Conservation (phyloP, 2,329 filamentous ascomycete species). For the Ophiostoma perfectum region DNA sequence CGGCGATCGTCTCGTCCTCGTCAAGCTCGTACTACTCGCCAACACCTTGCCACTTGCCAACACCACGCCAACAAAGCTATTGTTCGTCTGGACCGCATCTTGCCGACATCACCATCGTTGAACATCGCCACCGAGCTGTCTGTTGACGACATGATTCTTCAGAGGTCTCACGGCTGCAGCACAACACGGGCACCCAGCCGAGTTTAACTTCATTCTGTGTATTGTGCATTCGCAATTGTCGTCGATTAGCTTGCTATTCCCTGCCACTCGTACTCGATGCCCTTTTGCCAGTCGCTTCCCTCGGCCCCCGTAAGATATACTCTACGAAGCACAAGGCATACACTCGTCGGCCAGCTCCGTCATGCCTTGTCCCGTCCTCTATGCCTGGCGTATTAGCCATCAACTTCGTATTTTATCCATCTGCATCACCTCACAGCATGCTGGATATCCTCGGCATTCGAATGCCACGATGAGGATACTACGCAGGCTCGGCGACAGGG, state of each 20-base stretch:
- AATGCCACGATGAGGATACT: neutral
- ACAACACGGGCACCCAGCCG: neutral
- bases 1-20: neutral
- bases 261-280: neutral
- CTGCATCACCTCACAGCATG: neutral
- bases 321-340: no score
- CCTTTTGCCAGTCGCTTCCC: no score
- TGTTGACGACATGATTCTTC: neutral
- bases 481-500: slow-evolving; percentile 2
- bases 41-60: neutral
- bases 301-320: no score
- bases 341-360: no score
- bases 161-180: neutral
- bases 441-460: neutral
- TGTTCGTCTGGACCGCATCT: neutral
- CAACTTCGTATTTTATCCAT: neutral
- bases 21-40: neutral
- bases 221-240: neutral
- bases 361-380: neutral
- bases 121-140: neutral
- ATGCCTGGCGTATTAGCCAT: neutral
- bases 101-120: neutral
- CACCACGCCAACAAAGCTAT: neutral
- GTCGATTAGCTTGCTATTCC: neutral
- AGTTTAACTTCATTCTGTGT: neutral